Percentiles rank a stretch among this genome's conserved stretches.
Evolutionary conservation across 208 protist species (phyloP).

Genomic region (Porcisia hertigi): DNA sequence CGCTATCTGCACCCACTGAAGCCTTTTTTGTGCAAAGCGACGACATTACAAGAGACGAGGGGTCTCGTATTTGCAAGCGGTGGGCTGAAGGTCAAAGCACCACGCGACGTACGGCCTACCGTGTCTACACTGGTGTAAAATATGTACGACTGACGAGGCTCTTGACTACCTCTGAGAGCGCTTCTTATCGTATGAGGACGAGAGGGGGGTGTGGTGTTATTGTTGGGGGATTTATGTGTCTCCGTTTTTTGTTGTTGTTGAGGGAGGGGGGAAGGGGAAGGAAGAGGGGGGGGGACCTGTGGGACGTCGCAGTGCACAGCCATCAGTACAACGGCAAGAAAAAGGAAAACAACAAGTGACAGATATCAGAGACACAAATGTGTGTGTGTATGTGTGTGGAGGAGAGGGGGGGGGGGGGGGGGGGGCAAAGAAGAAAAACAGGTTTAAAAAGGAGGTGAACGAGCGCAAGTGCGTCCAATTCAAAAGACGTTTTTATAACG

Average conservation of each 20-base stretch:
- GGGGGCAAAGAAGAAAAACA: constrained; percentile 1
- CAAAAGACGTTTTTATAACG: too few species aligned
- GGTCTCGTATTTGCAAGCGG: neutral
- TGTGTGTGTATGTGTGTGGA: too few species aligned
- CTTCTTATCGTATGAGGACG: neutral
- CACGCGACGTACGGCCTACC: too few species aligned
- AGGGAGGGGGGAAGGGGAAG: too few species aligned
- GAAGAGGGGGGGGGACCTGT: too few species aligned
- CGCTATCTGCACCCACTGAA: neutral
- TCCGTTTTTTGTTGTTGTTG: neutral
- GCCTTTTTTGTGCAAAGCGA: neutral
- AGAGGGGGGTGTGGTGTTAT: neutral
- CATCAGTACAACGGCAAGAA: neutral
- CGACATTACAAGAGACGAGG: neutral
- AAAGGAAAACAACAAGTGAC: neutral
- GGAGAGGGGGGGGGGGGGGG: neutral
- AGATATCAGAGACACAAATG: neutral
- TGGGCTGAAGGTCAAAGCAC: neutral
- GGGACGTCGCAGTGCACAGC: neutral
- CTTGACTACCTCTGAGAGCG: neutral
- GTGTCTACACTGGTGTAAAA: neutral
- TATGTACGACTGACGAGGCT: neutral
- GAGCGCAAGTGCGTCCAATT: too few species aligned
- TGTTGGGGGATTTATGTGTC: neutral
- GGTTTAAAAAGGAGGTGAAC: too few species aligned